phyloP scores from a whole-genome alignment of 208 protist genomes.

The Phytomonas sp. region DNA sequence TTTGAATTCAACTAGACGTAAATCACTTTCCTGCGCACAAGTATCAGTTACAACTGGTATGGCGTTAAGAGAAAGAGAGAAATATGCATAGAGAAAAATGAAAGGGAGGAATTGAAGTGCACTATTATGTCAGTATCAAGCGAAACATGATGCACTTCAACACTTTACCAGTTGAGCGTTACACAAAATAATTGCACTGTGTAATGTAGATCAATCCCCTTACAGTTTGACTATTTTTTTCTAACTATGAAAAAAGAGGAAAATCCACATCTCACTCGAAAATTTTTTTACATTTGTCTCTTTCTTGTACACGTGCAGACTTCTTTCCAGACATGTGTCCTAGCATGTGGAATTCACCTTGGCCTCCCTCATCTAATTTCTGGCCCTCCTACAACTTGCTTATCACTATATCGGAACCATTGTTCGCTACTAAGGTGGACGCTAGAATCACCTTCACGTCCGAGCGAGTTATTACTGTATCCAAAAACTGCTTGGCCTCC shows the following conservation, averaged over 20 bases:
- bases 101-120: background rate
- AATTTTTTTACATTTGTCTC: slow-evolving; percentile 5
- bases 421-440: background rate
- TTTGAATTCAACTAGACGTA: background rate
- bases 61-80: background rate
- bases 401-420: background rate
- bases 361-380: background rate
- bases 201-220: background rate
- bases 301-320: background rate
- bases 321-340: background rate
- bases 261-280: background rate
- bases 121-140: background rate
- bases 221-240: background rate
- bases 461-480: slow-evolving; percentile 32
- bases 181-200: background rate
- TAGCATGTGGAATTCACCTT: background rate
- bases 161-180: background rate
- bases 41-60: background rate
- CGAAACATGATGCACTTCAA: background rate
- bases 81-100: background rate
- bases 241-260: background rate
- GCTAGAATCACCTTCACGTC: slow-evolving; percentile 14
- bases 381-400: slow-evolving; percentile 1
- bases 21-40: background rate
- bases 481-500: slow-evolving; percentile 75